phyloP scores from a whole-genome alignment of 2,329 filamentous ascomycete species.

The Colletotrichum sp. region DNA sequence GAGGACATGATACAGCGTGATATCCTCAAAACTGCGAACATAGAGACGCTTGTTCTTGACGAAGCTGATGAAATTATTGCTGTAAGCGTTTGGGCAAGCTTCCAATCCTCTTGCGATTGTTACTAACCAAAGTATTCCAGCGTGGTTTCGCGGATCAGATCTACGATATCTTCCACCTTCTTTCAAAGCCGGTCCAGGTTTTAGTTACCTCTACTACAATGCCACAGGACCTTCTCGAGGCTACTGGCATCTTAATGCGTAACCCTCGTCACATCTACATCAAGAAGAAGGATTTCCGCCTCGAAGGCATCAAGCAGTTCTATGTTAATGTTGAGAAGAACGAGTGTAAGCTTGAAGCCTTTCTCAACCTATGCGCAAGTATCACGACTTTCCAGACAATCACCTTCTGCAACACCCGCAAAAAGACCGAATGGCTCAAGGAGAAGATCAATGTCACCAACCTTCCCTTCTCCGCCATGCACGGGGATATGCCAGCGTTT shows the following conservation, averaged over 20 bases:
- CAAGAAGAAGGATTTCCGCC: slow-evolving; percentile 99
- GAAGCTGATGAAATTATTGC: slow-evolving; percentile 99
- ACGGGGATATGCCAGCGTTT: slow-evolving; percentile 98
- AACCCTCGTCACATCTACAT: slow-evolving; percentile 98
- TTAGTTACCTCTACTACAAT: slow-evolving; percentile 98
- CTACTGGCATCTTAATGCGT: slow-evolving; percentile 99
- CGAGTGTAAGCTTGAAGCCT: slow-evolving; percentile 99
- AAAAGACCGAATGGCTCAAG: slow-evolving; percentile 99
- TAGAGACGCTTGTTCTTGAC: slow-evolving; percentile 99
- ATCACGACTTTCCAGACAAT: slow-evolving; percentile 99
- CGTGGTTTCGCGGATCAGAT: slow-evolving; percentile 99
- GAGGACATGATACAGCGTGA: slow-evolving; percentile 99
- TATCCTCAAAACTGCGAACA: slow-evolving; percentile 93
- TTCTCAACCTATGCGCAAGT: slow-evolving; percentile 98
- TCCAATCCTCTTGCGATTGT: slow-evolving; percentile 37
- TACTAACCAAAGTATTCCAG: slow-evolving; percentile 40
- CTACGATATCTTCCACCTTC: slow-evolving; percentile 99
- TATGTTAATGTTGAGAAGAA: slow-evolving; percentile 99
- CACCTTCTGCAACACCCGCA: slow-evolving; percentile 99
- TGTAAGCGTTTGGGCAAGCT: slow-evolving; percentile 50
- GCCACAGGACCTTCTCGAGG: slow-evolving; percentile 98
- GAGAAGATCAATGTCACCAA: slow-evolving; percentile 98
- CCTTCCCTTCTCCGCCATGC: slow-evolving; percentile 99
- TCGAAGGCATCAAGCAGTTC: slow-evolving; percentile 99
- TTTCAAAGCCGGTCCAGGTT: slow-evolving; percentile 97